Base-by-base conservation (phyloP, 768 basidiomycete species). In the Serendipita sp. region DNA sequence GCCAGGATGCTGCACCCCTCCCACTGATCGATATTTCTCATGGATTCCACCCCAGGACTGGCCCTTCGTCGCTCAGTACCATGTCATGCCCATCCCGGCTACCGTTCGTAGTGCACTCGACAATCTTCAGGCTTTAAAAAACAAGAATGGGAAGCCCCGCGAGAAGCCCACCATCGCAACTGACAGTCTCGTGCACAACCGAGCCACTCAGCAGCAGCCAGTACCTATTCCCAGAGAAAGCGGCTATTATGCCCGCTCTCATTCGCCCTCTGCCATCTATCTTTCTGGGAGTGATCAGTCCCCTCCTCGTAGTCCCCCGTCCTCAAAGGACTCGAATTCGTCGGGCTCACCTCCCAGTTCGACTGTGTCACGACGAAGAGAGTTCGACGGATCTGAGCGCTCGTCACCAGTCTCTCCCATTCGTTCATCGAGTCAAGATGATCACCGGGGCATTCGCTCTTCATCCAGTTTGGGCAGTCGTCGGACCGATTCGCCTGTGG, bases 1-100 rank as follows among this genome's bases (percentile, higher is more conserved):
- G 87, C 90, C 90, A 43, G 89, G 89, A 42, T 92, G 89, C 76
- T 92, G 89, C 76, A 83, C 88, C n/a, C 75, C 88, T 0, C 89
- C 89, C 1, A 73, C 73, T 30, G 67, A 75, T 17, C 74, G 70
- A 62, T 89, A 91, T 71, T 77, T 79, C 67, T 77, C 78, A 65
- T 70, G 79, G 66, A 83, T 91, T 63, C 81, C 79, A 22, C 78
- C 82, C 60, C 83, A 84, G 2, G 88, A 90, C 71, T 92, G 89
- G 89, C 82, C 78, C 66, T 81, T 86, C 31, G 87, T 91, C 71
- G 85, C 82, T 72, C 77, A 80, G 65, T 81, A 90, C 11, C 85
- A 90, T 69, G 79, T 80, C 64, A 76, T 90, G 62, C 78, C 84
- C 61, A 88, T 90, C 65, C 89, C 89, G 17, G 70, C 77, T 13